phyloP scores from a whole-genome alignment of 2,329 filamentous ascomycete species.

The Tolypocladium cylindrosporum region DNA sequence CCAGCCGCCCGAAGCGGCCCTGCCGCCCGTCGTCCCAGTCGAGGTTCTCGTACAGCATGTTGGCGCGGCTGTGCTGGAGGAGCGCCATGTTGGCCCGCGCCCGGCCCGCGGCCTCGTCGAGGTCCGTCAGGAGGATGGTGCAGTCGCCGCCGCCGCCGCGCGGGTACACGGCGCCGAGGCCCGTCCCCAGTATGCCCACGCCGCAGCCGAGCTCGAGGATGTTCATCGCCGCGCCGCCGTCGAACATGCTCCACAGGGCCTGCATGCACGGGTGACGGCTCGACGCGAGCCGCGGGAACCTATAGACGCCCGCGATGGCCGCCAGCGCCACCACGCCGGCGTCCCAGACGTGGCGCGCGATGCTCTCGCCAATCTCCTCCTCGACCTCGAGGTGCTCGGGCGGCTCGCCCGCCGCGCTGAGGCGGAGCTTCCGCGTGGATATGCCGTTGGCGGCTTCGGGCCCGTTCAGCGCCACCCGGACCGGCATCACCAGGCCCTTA shows the following conservation, averaged over 20 bases:
- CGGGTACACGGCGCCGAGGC: constrained; percentile 28
- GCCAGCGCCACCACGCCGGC: constrained; percentile 37
- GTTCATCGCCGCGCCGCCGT: constrained; percentile 18
- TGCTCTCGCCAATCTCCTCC: constrained; percentile 50
- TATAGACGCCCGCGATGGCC: constrained; percentile 18
- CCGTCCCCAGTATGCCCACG: constrained; percentile 45
- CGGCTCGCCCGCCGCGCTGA: constrained; percentile 12
- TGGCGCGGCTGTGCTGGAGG: constrained; percentile 10
- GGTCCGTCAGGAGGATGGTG: constrained; percentile 44
- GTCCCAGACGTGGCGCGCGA: constrained; percentile 51
- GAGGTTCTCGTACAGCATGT: constrained; percentile 40
- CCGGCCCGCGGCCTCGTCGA: constrained; percentile 41
- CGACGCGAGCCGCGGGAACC: constrained; percentile 14
- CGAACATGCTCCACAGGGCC: constrained; percentile 19
- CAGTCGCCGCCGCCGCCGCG: constrained; percentile 9
- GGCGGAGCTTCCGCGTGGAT: constrained; percentile 17
- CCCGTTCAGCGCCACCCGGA: constrained; percentile 26
- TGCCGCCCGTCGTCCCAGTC: constrained; percentile 44
- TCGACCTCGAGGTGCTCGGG: constrained; percentile 30
- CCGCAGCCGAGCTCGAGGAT: constrained; percentile 48
- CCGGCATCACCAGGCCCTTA: constrained; percentile 32
- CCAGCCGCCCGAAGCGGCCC: constrained; percentile 32
- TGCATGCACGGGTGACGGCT: constrained; percentile 18
- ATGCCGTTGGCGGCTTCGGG: constrained; percentile 11
- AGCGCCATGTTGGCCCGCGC: constrained; percentile 36